Evolutionary conservation across 108 stramenopile genomes (phyloP), one percentile per base, ranked within the genome.

Genomic region (Mayamaea pseudoterrestris): DNA sequence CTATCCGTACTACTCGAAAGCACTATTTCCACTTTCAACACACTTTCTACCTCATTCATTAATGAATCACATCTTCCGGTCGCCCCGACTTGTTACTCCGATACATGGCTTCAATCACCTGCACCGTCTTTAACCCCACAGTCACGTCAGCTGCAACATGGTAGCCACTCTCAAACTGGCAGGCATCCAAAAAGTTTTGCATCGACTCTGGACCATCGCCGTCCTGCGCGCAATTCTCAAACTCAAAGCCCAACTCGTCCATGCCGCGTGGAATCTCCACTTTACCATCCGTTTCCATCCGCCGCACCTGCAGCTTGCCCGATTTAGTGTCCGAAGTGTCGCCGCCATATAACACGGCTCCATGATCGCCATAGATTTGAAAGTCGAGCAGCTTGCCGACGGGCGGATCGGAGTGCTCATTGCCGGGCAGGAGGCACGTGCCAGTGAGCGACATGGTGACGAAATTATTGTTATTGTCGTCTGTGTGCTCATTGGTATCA

Each of bases 181-280:
- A 82, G 3, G 62, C 64, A 32, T 74, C 57, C 1, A 82, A 47
- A 41, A 78, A 82, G 30, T 54, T 48, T 40, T 69, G 64, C 29
- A 80, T 7, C 2, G 76, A 78, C 46, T 72, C 76, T 7, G 80
- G 76, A 0, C 80, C 80, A 46, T 36, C 44, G 4, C 73, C 70
- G 27, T 60, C 57, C 27, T 68, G 66, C 35, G 71, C 73, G 30
- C 60, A 57, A 27, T 71, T 67, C 53, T 78, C 80, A 61, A 82
- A 82, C 11, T 64, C 47, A 64, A 81, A 81, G 3, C 37, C 37
- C 16, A 18, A 4, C 51, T 62, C 32, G 35, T 57, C 46, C 13
- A 30, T 17, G 0, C 61, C 32, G 13, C 68, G 62, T 25, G 61
- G 52, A 49, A 51, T 44, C 9, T 74, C 69, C 3, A 55, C 47